Evolutionary conservation across 78 protist genomes (phyloP), one percentile per base, ranked within the genome.

Genomic region (Dictyostelium purpureum): DNA sequence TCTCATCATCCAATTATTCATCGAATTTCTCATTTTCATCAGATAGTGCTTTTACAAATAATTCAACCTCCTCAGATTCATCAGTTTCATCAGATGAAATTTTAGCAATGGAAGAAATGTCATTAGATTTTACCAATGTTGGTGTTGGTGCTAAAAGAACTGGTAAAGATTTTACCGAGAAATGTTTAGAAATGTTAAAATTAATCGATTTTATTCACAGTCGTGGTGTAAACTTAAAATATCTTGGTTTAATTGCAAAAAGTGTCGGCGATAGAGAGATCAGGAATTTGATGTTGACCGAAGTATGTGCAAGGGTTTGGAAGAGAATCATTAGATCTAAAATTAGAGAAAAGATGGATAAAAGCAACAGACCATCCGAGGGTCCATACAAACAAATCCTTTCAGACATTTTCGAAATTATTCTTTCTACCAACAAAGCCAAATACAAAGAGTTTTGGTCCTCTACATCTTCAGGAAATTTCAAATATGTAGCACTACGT

Each of bases 281-380:
- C 6, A 54, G 31, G 33, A 42, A 56, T n/a, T 2, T 76, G 0
- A 37, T 88, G n/a, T 18, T 76, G 43, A 71, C 88, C 0, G 94
- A 88, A 35, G 56, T 88, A 4, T 83, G 61, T n/a, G 87, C 87
- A 24, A 45, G 94, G 28, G 83, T 74, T 11, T 79, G 88, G 88
- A 88, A 88, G 54, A 69, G 40, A 37, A 85, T 85, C 45, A 74
- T 85, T 38, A 52, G 66, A 45, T 49, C 61, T 26, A 43, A 52
- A 40, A 11, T 70, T 40, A 38, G 92, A 38, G 77, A 73, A 33
- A 70, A 51, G 12, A 85, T 74, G 74, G 90, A 69, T 33, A 37
- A 16, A 2, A 54, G 71, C 51, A 83, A 83, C 21, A 52, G 71
- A 12, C 81, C 80, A 42, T 71, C 90, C 2, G 80, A 69, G 10